phyloP scores from a whole-genome alignment of 2,329 filamentous ascomycete genomes.

The Aspergillus glaucus region DNA sequence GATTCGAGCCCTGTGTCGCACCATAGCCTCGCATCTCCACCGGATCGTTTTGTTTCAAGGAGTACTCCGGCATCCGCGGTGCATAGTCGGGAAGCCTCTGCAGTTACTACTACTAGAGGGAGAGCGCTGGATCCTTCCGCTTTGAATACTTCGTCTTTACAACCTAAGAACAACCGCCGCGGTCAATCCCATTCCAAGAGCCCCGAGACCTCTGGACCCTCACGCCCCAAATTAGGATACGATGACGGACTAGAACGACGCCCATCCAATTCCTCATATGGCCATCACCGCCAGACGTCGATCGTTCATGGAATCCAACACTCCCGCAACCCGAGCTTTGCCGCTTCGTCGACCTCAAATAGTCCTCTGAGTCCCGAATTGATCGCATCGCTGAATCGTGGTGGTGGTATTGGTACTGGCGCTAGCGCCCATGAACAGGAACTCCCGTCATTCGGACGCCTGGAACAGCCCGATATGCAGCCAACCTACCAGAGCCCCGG shows the following conservation, averaged over 20 bases:
- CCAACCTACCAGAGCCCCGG: slow-evolving; percentile 25
- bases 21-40: slow-evolving; percentile 31
- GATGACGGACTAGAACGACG: slow-evolving; percentile 36
- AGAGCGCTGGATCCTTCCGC: slow-evolving; percentile 32
- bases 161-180: slow-evolving; percentile 28
- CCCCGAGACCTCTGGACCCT: slow-evolving; percentile 28
- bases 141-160: slow-evolving; percentile 29
- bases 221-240: slow-evolving; percentile 29
- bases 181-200: slow-evolving; percentile 40
- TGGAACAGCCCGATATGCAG: slow-evolving; percentile 28
- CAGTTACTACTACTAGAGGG: slow-evolving; percentile 29
- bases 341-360: slow-evolving; percentile 59
- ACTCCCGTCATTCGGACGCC: slow-evolving; percentile 24
- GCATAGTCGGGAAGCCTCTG: slow-evolving; percentile 40
- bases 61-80: slow-evolving; percentile 32
- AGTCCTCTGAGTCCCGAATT: slow-evolving; percentile 85
- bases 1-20: slow-evolving; percentile 32
- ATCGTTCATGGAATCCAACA: slow-evolving; percentile 95
- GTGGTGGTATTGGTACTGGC: slow-evolving; percentile 11
- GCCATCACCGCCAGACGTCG: slow-evolving; percentile 91
- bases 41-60: slow-evolving; percentile 32
- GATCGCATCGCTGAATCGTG: slow-evolving; percentile 62
- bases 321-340: slow-evolving; percentile 73
- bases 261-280: slow-evolving; percentile 56
- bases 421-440: slow-evolving; percentile 45